Evolutionary conservation across 2,329 filamentous ascomycete species (phyloP), one percentile per base, ranked within the genome.

Genomic region (Monosporascus sp.): DNA sequence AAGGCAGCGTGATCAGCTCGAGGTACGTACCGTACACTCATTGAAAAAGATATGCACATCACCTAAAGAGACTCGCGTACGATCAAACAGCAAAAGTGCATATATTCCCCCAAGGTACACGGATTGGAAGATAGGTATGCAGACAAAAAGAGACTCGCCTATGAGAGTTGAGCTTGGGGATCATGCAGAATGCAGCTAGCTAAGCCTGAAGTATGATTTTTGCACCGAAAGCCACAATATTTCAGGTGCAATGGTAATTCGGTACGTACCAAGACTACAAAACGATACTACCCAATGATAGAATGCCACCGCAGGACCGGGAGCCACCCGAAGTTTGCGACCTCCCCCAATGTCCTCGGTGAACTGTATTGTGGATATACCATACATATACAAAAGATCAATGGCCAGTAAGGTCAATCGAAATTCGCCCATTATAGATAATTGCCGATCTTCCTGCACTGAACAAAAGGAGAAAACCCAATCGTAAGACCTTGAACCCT

Each of bases 41-140:
- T n/a, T n/a, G n/a, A n/a, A n/a, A n/a, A 38, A 18, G 9, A 15
- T 5, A 43, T 43, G 8, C 22, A 11, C 7, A 3, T n/a, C 17
- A 54, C 52, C 51, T 48, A 54, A 49, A 11, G 27, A 47, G n/a
- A 54, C 31, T 17, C 11, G 3, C 53, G 46, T 51, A 51, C 49
- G 7, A 49, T n/a, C n/a, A n/a, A n/a, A n/a, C n/a, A n/a, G n/a
- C n/a, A n/a, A n/a, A n/a, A n/a, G n/a, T n/a, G n/a, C n/a, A n/a
- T n/a, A n/a, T n/a, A n/a, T n/a, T n/a, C n/a, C n/a, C n/a, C n/a
- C n/a, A n/a, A n/a, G n/a, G n/a, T n/a, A n/a, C n/a, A n/a, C n/a
- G n/a, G n/a, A n/a, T n/a, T n/a, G n/a, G n/a, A n/a, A n/a, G n/a
- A n/a, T n/a, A n/a, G n/a, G n/a, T n/a, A n/a, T n/a, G n/a, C n/a